These are phyloP conservation scores for Hypoxylon rickii DNA, from an alignment of 495 filamentous ascomycete species.

Conservation along the genomic window DNA sequence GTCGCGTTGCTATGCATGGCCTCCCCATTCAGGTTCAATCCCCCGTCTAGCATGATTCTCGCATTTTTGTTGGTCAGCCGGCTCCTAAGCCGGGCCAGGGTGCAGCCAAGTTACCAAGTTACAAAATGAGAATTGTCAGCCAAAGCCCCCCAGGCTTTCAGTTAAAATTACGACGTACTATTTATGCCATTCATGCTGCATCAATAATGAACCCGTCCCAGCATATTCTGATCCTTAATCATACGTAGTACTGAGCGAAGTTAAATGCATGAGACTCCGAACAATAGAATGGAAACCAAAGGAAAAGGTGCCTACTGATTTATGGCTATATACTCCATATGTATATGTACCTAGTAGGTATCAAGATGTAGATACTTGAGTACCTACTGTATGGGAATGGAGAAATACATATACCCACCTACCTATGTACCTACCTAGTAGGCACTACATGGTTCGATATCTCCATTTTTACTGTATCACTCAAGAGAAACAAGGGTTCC, in stretches of 20 bases:
- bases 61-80: constrained; percentile 26
- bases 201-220: not conserved
- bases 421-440: too few species aligned
- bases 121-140: constrained; percentile 2
- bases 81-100: constrained; percentile 11
- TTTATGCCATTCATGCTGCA: constrained; percentile 4
- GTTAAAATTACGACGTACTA: constrained; percentile 28
- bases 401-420: too few species aligned
- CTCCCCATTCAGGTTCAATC: constrained; percentile 15
- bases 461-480: too few species aligned
- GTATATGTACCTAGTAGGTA: too few species aligned
- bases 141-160: constrained; percentile 3
- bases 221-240: not conserved
- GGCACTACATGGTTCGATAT: too few species aligned
- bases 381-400: too few species aligned
- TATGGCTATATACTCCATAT: too few species aligned
- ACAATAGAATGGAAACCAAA: too few species aligned
- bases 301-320: too few species aligned
- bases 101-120: constrained; percentile 19
- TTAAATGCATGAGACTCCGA: too few species aligned
- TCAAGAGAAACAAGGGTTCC: too few species aligned
- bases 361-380: too few species aligned
- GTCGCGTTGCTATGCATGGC: constrained; percentile 33
- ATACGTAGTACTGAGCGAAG: not conserved
- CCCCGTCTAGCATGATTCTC: constrained; percentile 16